Evolutionary conservation across 106 monocot genomes (phyloP).

Genomic region (Cymbidium sinense): DNA sequence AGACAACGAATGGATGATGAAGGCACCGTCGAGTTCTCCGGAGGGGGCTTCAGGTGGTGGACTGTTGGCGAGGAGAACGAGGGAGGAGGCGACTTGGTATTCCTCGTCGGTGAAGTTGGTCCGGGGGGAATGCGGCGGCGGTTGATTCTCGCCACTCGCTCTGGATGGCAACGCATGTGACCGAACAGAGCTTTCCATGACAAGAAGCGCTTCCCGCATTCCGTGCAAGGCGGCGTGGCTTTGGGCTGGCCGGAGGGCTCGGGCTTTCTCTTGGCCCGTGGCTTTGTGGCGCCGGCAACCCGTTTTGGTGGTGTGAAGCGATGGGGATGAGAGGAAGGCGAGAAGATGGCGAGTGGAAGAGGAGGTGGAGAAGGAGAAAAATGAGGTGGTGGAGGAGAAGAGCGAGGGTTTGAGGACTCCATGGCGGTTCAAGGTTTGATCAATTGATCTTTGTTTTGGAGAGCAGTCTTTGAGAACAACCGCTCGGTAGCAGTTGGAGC

Average conservation of each 20-base stretch:
- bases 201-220: conserved; percentile 60
- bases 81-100: conserved; percentile 32
- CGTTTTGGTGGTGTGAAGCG: no score
- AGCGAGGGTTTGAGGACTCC: no score
- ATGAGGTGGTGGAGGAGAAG: no score
- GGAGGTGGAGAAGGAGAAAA: no score
- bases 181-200: conserved; percentile 77
- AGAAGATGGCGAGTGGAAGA: no score
- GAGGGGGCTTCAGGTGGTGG: background rate
- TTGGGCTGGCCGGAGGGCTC: background rate
- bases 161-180: conserved; percentile 83
- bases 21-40: background rate
- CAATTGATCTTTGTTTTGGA: no score
- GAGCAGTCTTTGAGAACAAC: no score
- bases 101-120: conserved; percentile 10
- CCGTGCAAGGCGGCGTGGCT: conserved; percentile 33
- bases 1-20: background rate
- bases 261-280: no score
- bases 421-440: no score
- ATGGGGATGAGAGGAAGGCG: no score
- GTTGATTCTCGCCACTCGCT: conserved; percentile 70
- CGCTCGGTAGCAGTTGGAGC: no score
- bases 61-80: conserved; percentile 22
- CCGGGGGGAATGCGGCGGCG: background rate
- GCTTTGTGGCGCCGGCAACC: no score